A percentile compares a stretch with the other conserved stretches of the same genome.
Conservation (phyloP, 2,329 filamentous ascomycete species). For the Eurotiales sp. region DNA sequence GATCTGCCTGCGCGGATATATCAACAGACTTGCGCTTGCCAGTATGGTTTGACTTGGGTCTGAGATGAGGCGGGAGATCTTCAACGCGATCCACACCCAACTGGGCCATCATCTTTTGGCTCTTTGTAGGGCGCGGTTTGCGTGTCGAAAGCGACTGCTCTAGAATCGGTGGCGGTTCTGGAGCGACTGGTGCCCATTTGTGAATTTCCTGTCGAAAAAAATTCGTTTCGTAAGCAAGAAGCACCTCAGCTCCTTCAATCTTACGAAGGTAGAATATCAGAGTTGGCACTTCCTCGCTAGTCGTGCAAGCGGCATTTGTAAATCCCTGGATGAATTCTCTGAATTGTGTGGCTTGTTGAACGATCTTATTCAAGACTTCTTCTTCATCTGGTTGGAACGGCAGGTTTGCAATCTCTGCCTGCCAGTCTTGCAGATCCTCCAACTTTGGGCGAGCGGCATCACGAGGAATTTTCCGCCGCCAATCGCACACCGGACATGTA, state of each 20-base stretch:
- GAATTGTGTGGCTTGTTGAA: constrained; percentile 79
- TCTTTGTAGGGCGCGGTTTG: constrained; percentile 92
- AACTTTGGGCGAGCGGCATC: constrained; percentile 94
- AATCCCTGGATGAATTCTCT: constrained; percentile 75
- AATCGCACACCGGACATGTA: constrained; percentile 96
- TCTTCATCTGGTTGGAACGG: constrained; percentile 98
- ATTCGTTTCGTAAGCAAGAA: constrained; percentile 91
- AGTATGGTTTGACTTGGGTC: constrained; percentile 69
- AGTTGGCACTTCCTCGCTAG: constrained; percentile 79
- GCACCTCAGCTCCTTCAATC: constrained; percentile 92
- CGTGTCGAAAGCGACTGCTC: constrained; percentile 86
- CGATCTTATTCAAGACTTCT: constrained; percentile 77
- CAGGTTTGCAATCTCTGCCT: constrained; percentile 72
- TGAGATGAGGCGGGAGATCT: constrained; percentile 77
- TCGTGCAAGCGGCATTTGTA: constrained; percentile 76
- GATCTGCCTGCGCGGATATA: constrained; percentile 26
- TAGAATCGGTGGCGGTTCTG: constrained; percentile 77
- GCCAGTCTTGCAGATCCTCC: constrained; percentile 80
- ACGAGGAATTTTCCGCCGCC: constrained; percentile 91
- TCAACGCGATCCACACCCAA: constrained; percentile 87
- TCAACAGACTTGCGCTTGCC: constrained; percentile 67
- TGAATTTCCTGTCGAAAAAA: constrained; percentile 95
- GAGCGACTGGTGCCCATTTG: constrained; percentile 88
- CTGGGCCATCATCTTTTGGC: constrained; percentile 89
- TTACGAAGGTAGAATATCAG: constrained; percentile 95